Percentiles rank a stretch among this genome's conserved stretches.
phyloP scores from a whole-genome alignment of 495 filamentous ascomycete species.

The Pyronema domesticum region DNA sequence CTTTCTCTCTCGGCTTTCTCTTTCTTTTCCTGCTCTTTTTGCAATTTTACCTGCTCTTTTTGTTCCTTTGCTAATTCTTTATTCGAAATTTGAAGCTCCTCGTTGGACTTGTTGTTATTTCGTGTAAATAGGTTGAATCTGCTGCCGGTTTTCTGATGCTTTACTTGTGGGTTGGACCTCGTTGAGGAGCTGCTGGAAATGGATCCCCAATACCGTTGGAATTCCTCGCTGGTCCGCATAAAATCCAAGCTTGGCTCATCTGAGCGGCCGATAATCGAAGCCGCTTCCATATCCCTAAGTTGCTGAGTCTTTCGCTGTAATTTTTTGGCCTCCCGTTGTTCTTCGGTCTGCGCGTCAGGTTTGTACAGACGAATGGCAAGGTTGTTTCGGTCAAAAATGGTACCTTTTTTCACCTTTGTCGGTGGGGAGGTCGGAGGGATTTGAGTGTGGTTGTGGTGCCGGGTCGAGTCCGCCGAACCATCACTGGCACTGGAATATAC shows the following conservation, averaged over 20 bases:
- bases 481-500: neutral
- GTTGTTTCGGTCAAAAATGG: slow-evolving; percentile 20
- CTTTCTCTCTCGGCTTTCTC: no score
- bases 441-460: no score
- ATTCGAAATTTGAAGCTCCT: no score
- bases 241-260: neutral
- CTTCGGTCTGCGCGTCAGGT: slow-evolving; percentile 8
- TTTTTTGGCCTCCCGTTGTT: slow-evolving; percentile 6
- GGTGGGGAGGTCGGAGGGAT: neutral
- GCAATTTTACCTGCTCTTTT: no score
- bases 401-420: slow-evolving; percentile 11
- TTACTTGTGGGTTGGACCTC: neutral
- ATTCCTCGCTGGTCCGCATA: neutral
- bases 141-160: no score
- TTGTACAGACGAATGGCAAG: slow-evolving; percentile 14
- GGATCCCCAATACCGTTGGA: neutral
- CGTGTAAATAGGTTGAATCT: no score
- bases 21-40: no score
- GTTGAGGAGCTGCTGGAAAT: neutral
- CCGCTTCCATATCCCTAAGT: neutral
- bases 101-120: no score
- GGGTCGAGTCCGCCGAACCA: neutral
- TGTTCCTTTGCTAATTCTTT: no score
- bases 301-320: slow-evolving; percentile 3
- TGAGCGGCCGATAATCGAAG: neutral